Base-by-base conservation (phyloP, 2,329 filamentous ascomycete genomes). In the Penicillium paneum region DNA sequence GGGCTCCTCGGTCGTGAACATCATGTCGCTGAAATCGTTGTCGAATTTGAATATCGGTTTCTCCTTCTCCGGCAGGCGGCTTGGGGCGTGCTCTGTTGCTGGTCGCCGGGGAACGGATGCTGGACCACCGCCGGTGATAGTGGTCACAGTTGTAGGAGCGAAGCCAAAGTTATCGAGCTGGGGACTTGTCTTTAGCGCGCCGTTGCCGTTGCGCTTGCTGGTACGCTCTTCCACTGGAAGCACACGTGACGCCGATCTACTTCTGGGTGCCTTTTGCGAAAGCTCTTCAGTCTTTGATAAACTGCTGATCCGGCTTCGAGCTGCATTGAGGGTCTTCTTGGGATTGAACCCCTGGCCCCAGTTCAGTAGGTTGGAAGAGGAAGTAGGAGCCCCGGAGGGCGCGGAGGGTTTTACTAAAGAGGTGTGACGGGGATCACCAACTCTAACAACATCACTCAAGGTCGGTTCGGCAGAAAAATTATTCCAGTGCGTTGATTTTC, bases 381-480 rank as follows among this genome's bases (percentile, higher is more conserved):
- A 24, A 24, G 21, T 5, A 24, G 21, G 21, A 24, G 21, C 21
- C 21, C 21, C 21, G 5, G n/a, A n/a, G n/a, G 21, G 21, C 21
- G 56, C 61, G 26, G 65, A 50, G 17, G 67, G 55, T 19, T 69
- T 69, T 29, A 67, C 59, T n/a, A 68, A 68, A 31, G 55, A 62
- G 8, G 62, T 52, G 39, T 56, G 61, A 31, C 80, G 79, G 17
- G 85, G 82, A 56, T 79, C 82, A 26, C 79, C 80, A 26, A 81
- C 74, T 54, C 79, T 82, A 13, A 84, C 84, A 44, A 75, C 78
- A 19, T 78, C 71, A 51, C 75, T 81, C n/a, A 76, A 79, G 5
- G 83, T 86, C 36, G 84, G 82, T 64, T 89, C 86, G 8, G 84
- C 86, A 3, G 86, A 86, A 66, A 82, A 83, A 44, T 81, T 81